phyloP scores from a whole-genome alignment of 2,329 filamentous ascomycete genomes.

The Aspergillus aculeatus region DNA sequence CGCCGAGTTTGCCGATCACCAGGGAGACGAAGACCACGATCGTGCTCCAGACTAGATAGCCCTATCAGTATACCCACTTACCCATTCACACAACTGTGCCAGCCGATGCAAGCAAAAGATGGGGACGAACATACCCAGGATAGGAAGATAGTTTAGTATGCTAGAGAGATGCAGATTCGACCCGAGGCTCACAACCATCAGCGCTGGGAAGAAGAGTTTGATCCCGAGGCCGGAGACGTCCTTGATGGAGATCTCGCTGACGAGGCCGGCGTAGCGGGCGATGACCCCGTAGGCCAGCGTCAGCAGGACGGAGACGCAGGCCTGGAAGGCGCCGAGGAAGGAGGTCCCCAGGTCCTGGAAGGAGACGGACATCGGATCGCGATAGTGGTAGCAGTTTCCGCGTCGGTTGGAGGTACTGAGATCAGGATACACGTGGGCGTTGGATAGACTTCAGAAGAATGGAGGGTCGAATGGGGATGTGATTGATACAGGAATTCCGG shows the following conservation, averaged over 20 bases:
- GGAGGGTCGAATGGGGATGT: neutral
- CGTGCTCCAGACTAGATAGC: slow-evolving; percentile 49
- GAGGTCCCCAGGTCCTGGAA: neutral
- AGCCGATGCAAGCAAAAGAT: no score
- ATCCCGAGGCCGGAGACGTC: slow-evolving; percentile 55
- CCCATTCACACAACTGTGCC: no score
- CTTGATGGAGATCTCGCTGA: slow-evolving; percentile 50
- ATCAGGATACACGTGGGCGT: no score
- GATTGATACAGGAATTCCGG: neutral
- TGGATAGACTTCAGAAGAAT: no score
- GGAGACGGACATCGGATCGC: neutral
- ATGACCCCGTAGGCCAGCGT: slow-evolving; percentile 55
- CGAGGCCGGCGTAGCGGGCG: slow-evolving; percentile 51
- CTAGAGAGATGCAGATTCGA: slow-evolving; percentile 51
- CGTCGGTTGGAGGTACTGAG: no score
- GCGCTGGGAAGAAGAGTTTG: slow-evolving; percentile 53
- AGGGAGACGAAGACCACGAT: slow-evolving; percentile 52
- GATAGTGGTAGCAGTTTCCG: no score
- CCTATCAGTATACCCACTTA: neutral
- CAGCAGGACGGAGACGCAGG: slow-evolving; percentile 54
- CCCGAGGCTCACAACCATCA: slow-evolving; percentile 55
- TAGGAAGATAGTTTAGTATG: slow-evolving; percentile 49
- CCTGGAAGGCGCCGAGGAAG: slow-evolving; percentile 57
- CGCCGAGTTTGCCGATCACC: slow-evolving; percentile 45
- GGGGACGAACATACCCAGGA: slow-evolving; percentile 40